These are phyloP conservation scores for Boletus vinaceobasis DNA, from an alignment of 768 basidiomycete species.

Conservation along the genomic window DNA sequence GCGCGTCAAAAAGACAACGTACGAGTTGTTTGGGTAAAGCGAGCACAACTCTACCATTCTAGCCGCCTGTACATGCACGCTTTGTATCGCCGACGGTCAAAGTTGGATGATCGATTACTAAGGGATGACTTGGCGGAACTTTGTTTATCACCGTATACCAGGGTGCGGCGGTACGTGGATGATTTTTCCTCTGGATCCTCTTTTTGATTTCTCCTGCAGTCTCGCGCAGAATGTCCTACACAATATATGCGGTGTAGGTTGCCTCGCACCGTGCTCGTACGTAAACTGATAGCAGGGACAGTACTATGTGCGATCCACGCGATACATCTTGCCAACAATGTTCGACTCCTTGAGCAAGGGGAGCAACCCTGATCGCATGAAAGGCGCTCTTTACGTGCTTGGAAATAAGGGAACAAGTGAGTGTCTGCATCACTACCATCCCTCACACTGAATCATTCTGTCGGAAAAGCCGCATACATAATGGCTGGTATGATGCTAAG, in stretches of 20 bases:
- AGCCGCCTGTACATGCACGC: constrained; percentile 76
- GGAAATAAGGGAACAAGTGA: constrained; percentile 69
- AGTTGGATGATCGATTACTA: constrained; percentile 68
- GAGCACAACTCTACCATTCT: constrained; percentile 76
- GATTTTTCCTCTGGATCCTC: background rate
- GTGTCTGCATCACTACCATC: constrained; percentile 16
- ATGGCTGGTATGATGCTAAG: constrained; percentile 51
- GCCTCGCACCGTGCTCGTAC: background rate
- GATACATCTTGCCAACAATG: constrained; percentile 56
- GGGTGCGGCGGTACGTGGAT: constrained; percentile 61
- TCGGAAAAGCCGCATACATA: constrained; percentile 56
- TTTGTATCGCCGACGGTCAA: constrained; percentile 68
- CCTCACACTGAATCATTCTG: constrained; percentile 7
- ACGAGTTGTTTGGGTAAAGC: constrained; percentile 68
- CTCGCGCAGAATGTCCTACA: constrained; percentile 67
- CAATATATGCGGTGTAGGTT: constrained; percentile 59
- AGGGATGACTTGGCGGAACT: constrained; percentile 62
- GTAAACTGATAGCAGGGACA: constrained; percentile 27
- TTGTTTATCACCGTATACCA: constrained; percentile 76
- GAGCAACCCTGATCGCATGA: constrained; percentile 89
- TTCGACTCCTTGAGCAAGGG: constrained; percentile 66
- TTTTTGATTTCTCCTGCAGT: constrained; percentile 33
- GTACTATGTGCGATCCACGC: constrained; percentile 72
- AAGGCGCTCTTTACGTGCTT: constrained; percentile 84
- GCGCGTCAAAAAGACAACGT: constrained; percentile 72